These are phyloP conservation scores for Bipolaris oryzae DNA, from an alignment of 2,329 filamentous ascomycete species.

Conservation along the genomic window DNA sequence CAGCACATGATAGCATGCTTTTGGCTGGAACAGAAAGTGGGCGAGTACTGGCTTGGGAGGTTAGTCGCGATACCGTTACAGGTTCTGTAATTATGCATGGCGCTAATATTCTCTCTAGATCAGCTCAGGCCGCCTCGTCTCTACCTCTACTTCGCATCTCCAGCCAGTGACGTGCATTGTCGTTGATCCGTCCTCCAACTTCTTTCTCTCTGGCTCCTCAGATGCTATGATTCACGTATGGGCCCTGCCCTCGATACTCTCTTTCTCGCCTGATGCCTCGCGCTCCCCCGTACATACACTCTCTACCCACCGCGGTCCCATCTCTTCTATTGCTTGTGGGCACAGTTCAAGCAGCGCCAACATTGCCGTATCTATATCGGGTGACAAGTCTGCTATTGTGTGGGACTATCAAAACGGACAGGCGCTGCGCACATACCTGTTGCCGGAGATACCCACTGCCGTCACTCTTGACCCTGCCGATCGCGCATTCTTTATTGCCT, in stretches of 20 bases:
- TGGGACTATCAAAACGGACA: slow-evolving; percentile 89
- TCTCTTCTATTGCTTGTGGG: slow-evolving; percentile 67
- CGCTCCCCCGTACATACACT: slow-evolving; percentile 77
- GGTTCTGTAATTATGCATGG: background rate
- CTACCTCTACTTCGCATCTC: slow-evolving; percentile 77
- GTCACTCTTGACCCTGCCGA: slow-evolving; percentile 81
- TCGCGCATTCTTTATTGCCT: slow-evolving; percentile 79
- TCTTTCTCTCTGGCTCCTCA: slow-evolving; percentile 77
- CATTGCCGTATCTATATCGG: slow-evolving; percentile 81
- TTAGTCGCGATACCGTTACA: slow-evolving; percentile 50
- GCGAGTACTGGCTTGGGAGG: slow-evolving; percentile 91
- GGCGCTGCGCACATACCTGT: slow-evolving; percentile 78
- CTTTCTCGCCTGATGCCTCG: slow-evolving; percentile 60
- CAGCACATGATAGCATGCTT: slow-evolving; percentile 70
- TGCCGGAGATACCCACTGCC: slow-evolving; percentile 74
- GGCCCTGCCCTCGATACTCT: slow-evolving; percentile 77
- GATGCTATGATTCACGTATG: slow-evolving; percentile 94
- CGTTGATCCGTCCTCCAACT: slow-evolving; percentile 70
- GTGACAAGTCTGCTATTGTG: slow-evolving; percentile 85
- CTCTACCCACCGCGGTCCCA: slow-evolving; percentile 74
- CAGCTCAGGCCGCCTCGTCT: slow-evolving; percentile 75
- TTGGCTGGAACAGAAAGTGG: slow-evolving; percentile 84
- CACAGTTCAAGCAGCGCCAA: slow-evolving; percentile 75
- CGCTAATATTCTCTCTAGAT: slow-evolving; percentile 55
- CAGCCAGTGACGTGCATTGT: slow-evolving; percentile 79